Evolutionary conservation across 2,329 filamentous ascomycete genomes (phyloP), one percentile per base, ranked within the genome.

Genomic region (Colletotrichum cereale): DNA sequence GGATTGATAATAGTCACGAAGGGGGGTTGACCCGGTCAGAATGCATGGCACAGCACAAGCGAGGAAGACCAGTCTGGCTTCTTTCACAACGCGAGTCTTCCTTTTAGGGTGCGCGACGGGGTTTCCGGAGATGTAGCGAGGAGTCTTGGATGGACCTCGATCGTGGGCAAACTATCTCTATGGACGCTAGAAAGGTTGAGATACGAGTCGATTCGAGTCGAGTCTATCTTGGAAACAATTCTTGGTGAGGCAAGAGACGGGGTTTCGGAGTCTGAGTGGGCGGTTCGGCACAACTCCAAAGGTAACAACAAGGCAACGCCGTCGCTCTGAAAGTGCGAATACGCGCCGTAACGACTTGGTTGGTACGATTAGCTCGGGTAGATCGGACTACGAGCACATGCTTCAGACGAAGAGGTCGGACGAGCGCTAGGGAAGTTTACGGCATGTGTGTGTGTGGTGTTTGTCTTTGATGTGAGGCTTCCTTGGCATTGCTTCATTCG

Each of bases 361-460:
- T 16, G 24, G 26, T 38, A 36, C 11, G 11, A 31, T 10, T 18
- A 10, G 47, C n/a, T 44, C 55, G 67, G 67, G 18, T 16, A 31
- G 44, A 47, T 62, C 62, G 62, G 44, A 12, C 26, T 50, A 24
- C n/a, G 11, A 31, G 58, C 42, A 40, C 34, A 0, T 16, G 16
- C 48, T 70, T 70, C 62, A 61, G 67, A 66, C 48, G 67, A 66
- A 31, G 29, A 11, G 55, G 62, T 66, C 62, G 55, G 62, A 70
- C 26, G 47, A 61, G 34, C 44, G 24, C 40, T 34, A 18, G 36
- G 47, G 36, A 16, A 5, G 26, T 31, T 38, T 38, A 16, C 11
- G 24, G 14, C 18, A 11, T 7, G 56, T 44, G 56, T 6, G 38
- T 16, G 36, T 29, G n/a, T 24, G 21, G 21, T n/a, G 42, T 2